phyloP scores from a whole-genome alignment of 345 rosid species.

The Odontarrhena argentea region DNA sequence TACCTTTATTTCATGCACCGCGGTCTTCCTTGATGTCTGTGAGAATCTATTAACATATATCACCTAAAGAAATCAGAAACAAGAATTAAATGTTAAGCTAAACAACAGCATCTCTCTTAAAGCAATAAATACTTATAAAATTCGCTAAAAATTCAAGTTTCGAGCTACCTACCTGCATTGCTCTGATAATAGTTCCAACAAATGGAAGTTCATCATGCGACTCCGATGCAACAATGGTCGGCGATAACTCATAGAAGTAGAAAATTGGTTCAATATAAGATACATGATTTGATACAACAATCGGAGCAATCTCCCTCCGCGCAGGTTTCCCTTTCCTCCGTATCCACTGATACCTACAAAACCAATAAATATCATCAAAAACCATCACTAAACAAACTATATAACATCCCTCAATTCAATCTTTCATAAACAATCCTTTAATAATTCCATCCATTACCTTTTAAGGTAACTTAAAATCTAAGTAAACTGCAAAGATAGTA shows the following conservation, averaged over 20 bases:
- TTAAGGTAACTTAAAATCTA: too few species aligned
- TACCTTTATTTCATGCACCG: conserved; percentile 94
- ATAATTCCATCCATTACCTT: too few species aligned
- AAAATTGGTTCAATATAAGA: conserved; percentile 93
- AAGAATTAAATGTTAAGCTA: conserved; percentile 1
- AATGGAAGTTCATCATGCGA: conserved; percentile 90
- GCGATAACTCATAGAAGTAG: conserved; percentile 86
- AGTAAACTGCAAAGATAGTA: too few species aligned
- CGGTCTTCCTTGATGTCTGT: conserved; percentile 81
- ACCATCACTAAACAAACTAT: too few species aligned
- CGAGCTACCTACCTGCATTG: conserved; percentile 76
- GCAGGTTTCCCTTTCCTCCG: conserved; percentile 89
- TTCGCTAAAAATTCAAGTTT: background rate
- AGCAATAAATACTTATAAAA: background rate
- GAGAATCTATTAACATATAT: conserved; percentile 95
- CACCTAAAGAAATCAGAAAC: conserved; percentile 56
- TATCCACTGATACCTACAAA: conserved; percentile 92
- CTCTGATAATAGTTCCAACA: conserved; percentile 97
- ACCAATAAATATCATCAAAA: background rate
- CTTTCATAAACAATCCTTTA: too few species aligned
- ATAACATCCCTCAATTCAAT: too few species aligned
- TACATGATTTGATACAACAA: conserved; percentile 90
- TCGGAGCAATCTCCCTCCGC: conserved; percentile 81
- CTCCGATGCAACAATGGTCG: conserved; percentile 92
- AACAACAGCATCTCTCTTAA: background rate